Evolutionary conservation across 768 basidiomycete genomes (phyloP).

Genomic region (Plicaturopsis crispa): DNA sequence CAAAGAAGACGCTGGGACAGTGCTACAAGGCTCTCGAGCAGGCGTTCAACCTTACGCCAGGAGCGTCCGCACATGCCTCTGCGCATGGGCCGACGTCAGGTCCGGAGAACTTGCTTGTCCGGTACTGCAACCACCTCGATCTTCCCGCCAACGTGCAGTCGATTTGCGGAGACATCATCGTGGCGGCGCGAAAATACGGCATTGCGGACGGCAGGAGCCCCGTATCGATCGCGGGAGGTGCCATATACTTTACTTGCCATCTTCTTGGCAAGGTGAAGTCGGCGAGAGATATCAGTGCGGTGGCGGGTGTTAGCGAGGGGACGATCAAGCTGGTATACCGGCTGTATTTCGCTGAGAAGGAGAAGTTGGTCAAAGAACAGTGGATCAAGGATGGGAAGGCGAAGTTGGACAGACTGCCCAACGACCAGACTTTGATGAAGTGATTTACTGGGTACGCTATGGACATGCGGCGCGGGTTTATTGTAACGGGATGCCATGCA

Average conservation of each 20-base stretch:
- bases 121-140: slow-evolving; percentile 90
- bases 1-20: slow-evolving; percentile 92
- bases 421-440: too few species aligned
- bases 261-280: slow-evolving; percentile 70
- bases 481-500: too few species aligned
- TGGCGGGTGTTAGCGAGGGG: slow-evolving; percentile 92
- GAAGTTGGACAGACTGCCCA: slow-evolving; percentile 13
- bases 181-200: slow-evolving; percentile 72
- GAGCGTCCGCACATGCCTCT: slow-evolving; percentile 48
- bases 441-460: too few species aligned
- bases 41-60: slow-evolving; percentile 83
- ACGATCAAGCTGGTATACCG: slow-evolving; percentile 90
- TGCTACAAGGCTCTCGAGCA: slow-evolving; percentile 86
- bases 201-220: slow-evolving; percentile 93
- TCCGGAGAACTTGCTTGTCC: slow-evolving; percentile 83
- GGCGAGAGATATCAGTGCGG: slow-evolving; percentile 78
- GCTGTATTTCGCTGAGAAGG: slow-evolving; percentile 64
- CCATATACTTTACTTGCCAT: slow-evolving; percentile 88
- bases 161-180: slow-evolving; percentile 77
- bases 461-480: too few species aligned
- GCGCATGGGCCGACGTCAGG: slow-evolving; percentile 47
- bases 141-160: slow-evolving; percentile 76
- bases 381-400: slow-evolving; percentile 81
- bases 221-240: slow-evolving; percentile 97
- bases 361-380: slow-evolving; percentile 76